Percentiles rank a stretch among this genome's conserved stretches.
phyloP scores from a whole-genome alignment of 2,329 filamentous ascomycete species.

The Trichoderma polysporum region DNA sequence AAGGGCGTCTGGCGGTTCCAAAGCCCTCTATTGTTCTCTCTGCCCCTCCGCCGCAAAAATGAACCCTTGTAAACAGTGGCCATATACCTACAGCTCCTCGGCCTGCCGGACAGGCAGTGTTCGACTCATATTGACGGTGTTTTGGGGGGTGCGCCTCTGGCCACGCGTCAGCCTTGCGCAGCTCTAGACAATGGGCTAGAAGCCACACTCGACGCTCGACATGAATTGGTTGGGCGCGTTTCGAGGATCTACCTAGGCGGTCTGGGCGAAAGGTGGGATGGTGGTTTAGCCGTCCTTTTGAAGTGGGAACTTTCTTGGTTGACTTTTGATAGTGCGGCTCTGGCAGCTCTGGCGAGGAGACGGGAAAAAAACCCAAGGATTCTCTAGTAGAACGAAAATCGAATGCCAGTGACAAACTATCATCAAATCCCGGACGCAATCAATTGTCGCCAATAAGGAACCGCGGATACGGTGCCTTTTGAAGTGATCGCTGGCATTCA shows the following conservation, averaged over 20 bases:
- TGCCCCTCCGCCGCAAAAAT: conserved; percentile 8
- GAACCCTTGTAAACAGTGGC: conserved; percentile 17
- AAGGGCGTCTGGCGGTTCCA: background rate
- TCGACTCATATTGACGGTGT: conserved; percentile 60
- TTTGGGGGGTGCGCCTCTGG: conserved; percentile 21
- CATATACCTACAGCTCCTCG: conserved; percentile 74
- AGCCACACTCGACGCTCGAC: conserved; percentile 21
- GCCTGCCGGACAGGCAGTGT: conserved; percentile 78
- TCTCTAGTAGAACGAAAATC: background rate
- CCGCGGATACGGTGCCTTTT: background rate
- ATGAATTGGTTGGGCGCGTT: conserved; percentile 22
- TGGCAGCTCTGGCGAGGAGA: background rate
- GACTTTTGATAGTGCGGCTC: background rate
- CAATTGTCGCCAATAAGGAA: conserved; percentile 9
- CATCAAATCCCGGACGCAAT: background rate
- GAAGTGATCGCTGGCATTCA: conserved; percentile 8
- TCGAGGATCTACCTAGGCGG: conserved; percentile 17
- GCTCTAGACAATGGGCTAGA: conserved; percentile 21
- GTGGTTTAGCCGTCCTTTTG: conserved; percentile 6
- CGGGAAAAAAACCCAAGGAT: background rate
- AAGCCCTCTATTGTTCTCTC: background rate
- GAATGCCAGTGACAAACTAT: background rate
- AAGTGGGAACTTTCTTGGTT: conserved; percentile 2
- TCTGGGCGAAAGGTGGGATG: conserved; percentile 21
- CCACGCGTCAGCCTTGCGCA: conserved; percentile 22